These are phyloP conservation scores for Daldinia childiae DNA, from an alignment of 495 filamentous ascomycete species.

Conservation along the genomic window DNA sequence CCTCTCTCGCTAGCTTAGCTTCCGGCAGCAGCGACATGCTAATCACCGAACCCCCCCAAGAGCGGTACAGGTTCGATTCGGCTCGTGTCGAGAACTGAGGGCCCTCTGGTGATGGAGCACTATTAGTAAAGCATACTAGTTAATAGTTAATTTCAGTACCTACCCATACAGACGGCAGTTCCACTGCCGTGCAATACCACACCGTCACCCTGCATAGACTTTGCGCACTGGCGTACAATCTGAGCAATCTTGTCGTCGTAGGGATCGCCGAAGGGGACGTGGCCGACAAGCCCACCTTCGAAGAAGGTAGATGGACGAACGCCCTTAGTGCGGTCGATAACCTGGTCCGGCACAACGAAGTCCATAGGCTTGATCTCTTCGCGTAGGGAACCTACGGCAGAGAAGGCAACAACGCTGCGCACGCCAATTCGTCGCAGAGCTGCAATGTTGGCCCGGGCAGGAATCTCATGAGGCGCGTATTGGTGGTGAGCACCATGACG, in stretches of 20 bases:
- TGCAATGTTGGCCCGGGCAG: conserved; percentile 91
- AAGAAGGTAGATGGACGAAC: conserved; percentile 94
- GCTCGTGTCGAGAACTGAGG: conserved; percentile 98
- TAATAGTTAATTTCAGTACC: conserved; percentile 32
- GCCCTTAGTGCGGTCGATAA: conserved; percentile 98
- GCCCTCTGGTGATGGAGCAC: conserved; percentile 66
- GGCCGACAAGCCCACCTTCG: conserved; percentile 89
- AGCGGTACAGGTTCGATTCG: conserved; percentile 92
- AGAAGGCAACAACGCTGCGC: conserved; percentile 89
- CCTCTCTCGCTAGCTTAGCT: conserved; percentile 93
- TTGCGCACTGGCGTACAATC: conserved; percentile 76
- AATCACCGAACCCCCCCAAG: conserved; percentile 89
- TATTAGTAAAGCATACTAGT: conserved; percentile 1
- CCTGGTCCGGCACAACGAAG: conserved; percentile 94
- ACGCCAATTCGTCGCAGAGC: conserved; percentile 91
- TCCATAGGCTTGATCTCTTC: conserved; percentile 94
- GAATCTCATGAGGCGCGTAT: conserved; percentile 90
- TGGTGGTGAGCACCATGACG: conserved; percentile 91
- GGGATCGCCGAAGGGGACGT: conserved; percentile 94
- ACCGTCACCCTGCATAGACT: conserved; percentile 79
- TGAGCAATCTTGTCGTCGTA: conserved; percentile 82
- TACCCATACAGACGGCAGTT: conserved; percentile 90
- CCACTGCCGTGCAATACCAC: conserved; percentile 81
- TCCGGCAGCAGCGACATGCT: conserved; percentile 99
- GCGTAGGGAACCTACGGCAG: conserved; percentile 90